A percentile compares a stretch with the other conserved stretches of the same genome.
phyloP scores from a whole-genome alignment of 129 eudicot genomes.

The Flaveria trinervia region DNA sequence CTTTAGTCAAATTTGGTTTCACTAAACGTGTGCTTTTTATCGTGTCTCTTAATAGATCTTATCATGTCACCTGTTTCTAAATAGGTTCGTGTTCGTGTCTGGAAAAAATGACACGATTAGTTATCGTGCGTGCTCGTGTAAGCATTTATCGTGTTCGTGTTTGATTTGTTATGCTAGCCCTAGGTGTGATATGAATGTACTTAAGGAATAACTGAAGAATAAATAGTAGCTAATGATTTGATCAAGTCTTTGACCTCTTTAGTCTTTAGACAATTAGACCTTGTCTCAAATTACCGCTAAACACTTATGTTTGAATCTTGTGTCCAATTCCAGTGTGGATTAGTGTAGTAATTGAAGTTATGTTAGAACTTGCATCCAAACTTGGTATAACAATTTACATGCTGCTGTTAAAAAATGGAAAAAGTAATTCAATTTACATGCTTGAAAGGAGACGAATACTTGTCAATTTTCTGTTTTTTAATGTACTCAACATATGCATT shows the following conservation, averaged over 20 bases:
- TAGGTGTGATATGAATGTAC: background rate
- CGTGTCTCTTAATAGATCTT: no score
- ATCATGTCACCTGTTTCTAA: no score
- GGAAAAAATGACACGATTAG: no score
- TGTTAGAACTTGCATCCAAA: constrained; percentile 1
- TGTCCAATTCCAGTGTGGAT: constrained; percentile 2
- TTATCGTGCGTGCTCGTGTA: no score
- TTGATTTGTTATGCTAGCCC: no score
- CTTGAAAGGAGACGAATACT: background rate
- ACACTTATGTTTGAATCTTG: background rate
- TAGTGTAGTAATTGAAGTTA: constrained; percentile 3
- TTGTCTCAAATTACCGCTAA: background rate
- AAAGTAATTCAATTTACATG: no score
- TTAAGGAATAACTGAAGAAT: background rate
- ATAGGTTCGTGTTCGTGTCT: no score
- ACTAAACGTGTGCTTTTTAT: no score
- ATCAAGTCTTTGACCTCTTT: background rate
- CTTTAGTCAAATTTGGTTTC: no score
- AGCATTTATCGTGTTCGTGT: no score
- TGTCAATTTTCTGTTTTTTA: background rate
- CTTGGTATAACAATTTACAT: background rate
- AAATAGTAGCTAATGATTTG: background rate
- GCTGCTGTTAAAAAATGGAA: background rate
- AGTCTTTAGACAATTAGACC: background rate
- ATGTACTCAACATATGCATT: constrained; percentile 18